phyloP scores from a whole-genome alignment of 2,329 filamentous ascomycete genomes.

The Trichophyton verrucosum region DNA sequence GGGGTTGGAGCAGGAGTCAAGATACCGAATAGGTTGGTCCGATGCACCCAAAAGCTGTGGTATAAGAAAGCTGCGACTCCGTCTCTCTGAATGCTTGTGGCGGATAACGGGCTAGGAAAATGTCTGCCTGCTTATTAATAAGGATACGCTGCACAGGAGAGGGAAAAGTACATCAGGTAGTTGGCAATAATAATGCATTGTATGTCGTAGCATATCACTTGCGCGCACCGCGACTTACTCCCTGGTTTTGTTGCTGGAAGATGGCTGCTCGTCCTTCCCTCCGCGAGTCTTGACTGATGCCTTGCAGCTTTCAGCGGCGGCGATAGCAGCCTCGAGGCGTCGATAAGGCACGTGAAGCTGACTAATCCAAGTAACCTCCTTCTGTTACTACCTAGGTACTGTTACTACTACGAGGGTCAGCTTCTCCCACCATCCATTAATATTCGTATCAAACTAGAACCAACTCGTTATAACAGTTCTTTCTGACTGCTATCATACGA shows the following conservation, averaged over 20 bases:
- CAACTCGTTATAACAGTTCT: background rate
- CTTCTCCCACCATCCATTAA: background rate
- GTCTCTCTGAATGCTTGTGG: background rate
- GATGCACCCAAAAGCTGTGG: background rate
- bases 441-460: background rate
- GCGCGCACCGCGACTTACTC: background rate
- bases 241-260: background rate
- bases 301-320: background rate
- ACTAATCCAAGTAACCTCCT: background rate
- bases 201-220: background rate
- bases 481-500: background rate
- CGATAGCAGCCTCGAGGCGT: background rate
- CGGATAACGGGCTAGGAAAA: slow-evolving; percentile 1
- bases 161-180: background rate
- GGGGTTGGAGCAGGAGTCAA: no score
- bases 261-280: background rate
- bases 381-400: no score
- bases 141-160: background rate
- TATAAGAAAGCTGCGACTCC: background rate
- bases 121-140: slow-evolving; percentile 4
- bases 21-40: background rate
- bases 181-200: background rate
- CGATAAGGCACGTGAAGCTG: slow-evolving; percentile 2
- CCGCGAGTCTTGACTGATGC: background rate
- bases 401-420: no score